Conservation (phyloP, 352 stramenopile species). For the Aphanomyces invadans region DNA sequence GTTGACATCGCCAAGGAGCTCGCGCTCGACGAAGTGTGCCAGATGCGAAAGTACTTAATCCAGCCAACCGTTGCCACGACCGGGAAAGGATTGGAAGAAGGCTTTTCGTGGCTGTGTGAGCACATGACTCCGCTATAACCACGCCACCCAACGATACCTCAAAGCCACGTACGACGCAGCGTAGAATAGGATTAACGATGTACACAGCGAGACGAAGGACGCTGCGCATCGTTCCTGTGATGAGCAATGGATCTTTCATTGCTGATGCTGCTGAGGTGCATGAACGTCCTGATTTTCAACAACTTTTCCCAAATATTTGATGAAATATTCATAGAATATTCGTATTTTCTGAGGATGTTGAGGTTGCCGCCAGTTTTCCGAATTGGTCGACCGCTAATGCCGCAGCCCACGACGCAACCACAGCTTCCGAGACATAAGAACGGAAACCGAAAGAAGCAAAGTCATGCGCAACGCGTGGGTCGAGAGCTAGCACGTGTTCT, state of each 20-base stretch:
- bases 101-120: constrained; percentile 69
- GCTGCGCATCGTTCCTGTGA: too few species aligned
- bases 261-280: too few species aligned
- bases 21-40: constrained; percentile 45
- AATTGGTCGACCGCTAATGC: not conserved
- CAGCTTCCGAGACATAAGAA: not conserved
- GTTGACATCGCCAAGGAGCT: constrained; percentile 44
- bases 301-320: not conserved
- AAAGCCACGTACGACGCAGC: too few species aligned
- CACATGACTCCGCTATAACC: constrained; percentile 40
- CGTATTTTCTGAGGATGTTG: not conserved
- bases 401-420: not conserved
- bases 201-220: too few species aligned
- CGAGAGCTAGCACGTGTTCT: constrained; percentile 18
- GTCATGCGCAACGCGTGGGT: constrained; percentile 13
- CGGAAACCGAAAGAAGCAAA: not conserved
- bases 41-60: constrained; percentile 44
- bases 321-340: too few species aligned
- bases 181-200: too few species aligned
- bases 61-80: constrained; percentile 71
- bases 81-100: constrained; percentile 59
- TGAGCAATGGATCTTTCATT: not conserved
- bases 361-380: constrained; percentile 12
- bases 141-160: not conserved
- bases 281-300: too few species aligned